Evolutionary conservation across 1,284 basidiomycete genomes (phyloP).

Genomic region (Malassezia slooffiae): DNA sequence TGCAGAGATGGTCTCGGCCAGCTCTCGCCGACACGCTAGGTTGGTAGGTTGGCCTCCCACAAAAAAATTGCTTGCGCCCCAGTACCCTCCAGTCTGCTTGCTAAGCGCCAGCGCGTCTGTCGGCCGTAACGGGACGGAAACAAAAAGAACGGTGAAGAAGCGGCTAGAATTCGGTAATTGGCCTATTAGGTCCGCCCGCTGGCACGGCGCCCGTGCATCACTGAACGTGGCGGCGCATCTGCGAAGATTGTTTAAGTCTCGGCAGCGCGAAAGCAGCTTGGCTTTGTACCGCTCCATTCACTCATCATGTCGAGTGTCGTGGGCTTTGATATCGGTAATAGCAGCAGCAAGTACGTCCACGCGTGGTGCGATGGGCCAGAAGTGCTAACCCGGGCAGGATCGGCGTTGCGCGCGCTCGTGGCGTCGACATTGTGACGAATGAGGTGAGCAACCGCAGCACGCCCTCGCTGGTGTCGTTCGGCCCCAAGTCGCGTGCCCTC

Average conservation of each 20-base stretch:
- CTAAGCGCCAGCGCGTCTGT: too few species aligned
- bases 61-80: constrained; percentile 5
- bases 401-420: constrained; percentile 41
- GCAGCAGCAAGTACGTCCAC: constrained; percentile 14
- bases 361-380: neutral
- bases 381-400: constrained; percentile 29
- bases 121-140: too few species aligned
- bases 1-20: constrained; percentile 1
- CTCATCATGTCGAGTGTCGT: constrained; percentile 37
- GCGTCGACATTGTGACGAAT: constrained; percentile 43
- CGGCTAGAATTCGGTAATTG: constrained; percentile 6
- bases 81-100: too few species aligned
- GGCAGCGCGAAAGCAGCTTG: too few species aligned
- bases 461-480: constrained; percentile 44
- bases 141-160: constrained; percentile 7
- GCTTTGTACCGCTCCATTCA: too few species aligned
- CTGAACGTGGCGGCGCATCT: neutral
- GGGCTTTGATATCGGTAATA: constrained; percentile 44
- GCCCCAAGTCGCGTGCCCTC: constrained; percentile 42
- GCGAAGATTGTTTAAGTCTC: neutral
- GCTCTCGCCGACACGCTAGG: constrained; percentile 1
- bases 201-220: too few species aligned
- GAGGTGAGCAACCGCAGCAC: constrained; percentile 45
- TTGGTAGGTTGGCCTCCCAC: constrained; percentile 2
- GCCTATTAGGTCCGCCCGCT: constrained; percentile 14